Evolutionary conservation across 805 yeast species (phyloP).

Genomic region (Ogataea ganodermae): DNA sequence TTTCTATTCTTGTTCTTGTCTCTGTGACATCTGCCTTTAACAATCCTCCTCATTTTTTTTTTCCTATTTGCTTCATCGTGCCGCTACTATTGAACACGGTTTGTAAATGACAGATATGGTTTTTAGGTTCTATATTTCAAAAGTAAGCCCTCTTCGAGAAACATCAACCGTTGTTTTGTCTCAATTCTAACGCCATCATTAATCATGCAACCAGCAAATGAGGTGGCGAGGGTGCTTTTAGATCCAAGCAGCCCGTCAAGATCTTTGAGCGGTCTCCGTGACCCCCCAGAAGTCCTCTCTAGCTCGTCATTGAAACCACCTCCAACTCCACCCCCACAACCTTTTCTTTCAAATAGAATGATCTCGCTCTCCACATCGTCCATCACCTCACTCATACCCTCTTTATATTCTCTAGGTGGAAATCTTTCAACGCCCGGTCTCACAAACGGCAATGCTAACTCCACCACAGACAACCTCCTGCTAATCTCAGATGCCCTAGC

Average conservation of each 20-base stretch:
- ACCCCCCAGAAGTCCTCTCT: not conserved
- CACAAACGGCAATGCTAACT: slow-evolving; percentile 16
- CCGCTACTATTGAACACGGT: not conserved
- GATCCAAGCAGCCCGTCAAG: not conserved
- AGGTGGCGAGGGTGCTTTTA: not conserved
- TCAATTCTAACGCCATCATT: too few relatives aligned
- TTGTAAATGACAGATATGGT: not conserved
- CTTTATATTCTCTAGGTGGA: slow-evolving; percentile 29
- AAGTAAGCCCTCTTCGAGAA: not conserved
- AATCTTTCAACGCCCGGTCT: slow-evolving; percentile 28
- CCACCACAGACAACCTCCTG: slow-evolving; percentile 16
- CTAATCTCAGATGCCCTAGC: slow-evolving; percentile 55
- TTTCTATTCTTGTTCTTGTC: not conserved
- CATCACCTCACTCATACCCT: slow-evolving; percentile 33
- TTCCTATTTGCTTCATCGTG: slow-evolving; percentile 3
- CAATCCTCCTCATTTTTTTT: not conserved
- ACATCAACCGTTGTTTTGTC: too few relatives aligned
- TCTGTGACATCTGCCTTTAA: not conserved
- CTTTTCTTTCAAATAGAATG: slow-evolving; percentile 23
- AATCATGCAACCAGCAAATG: not conserved
- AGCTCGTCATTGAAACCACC: slow-evolving; percentile 5
- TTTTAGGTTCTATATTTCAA: not conserved
- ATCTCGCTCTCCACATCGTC: slow-evolving; percentile 37
- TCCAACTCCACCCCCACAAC: slow-evolving; percentile 5
- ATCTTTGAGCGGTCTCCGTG: not conserved